Conservation (phyloP, 2,329 filamentous ascomycete species). For the Pseudonectria foliicola region DNA sequence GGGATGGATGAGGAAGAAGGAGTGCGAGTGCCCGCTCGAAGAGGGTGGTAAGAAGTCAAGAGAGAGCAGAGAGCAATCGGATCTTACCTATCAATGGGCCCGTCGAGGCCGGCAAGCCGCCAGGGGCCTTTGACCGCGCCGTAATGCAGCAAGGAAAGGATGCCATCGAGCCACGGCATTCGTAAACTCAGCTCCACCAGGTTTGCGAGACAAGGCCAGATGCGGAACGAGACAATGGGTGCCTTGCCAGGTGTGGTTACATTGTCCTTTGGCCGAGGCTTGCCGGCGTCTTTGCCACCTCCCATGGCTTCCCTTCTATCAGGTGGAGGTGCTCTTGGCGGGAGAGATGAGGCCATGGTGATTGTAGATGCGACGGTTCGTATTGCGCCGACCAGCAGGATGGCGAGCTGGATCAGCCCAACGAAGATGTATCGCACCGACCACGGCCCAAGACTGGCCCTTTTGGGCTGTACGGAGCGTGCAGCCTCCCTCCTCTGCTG, state of each 20-base stretch:
- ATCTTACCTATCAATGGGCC: constrained; percentile 84
- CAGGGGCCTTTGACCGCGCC: constrained; percentile 67
- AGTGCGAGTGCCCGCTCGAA: constrained; percentile 3
- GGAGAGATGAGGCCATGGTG: constrained; percentile 60
- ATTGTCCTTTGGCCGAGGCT: constrained; percentile 4
- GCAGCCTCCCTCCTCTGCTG: constrained; percentile 21
- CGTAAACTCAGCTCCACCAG: constrained; percentile 67
- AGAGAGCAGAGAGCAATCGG: constrained; percentile 22
- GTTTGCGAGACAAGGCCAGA: constrained; percentile 68
- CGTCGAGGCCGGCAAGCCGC: constrained; percentile 64
- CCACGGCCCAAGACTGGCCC: constrained; percentile 18
- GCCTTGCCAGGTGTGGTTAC: constrained; percentile 32
- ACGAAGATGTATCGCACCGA: constrained; percentile 46
- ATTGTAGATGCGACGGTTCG: constrained; percentile 60
- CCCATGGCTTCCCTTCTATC: constrained; percentile 17
- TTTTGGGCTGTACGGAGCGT: too few relatives aligned
- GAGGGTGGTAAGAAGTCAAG: constrained; percentile 21
- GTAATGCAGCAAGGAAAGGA: constrained; percentile 69
- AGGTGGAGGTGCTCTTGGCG: constrained; percentile 37
- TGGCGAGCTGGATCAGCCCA: constrained; percentile 46
- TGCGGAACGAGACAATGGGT: constrained; percentile 68
- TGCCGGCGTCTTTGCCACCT: constrained; percentile 17
- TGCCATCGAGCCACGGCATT: constrained; percentile 86
- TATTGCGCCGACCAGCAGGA: constrained; percentile 52
- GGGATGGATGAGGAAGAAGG: constrained; percentile 7